Evolutionary conservation across 2,329 filamentous ascomycete species (phyloP), one percentile per base, ranked within the genome.

Genomic region (Simplicillium aogashimaense): DNA sequence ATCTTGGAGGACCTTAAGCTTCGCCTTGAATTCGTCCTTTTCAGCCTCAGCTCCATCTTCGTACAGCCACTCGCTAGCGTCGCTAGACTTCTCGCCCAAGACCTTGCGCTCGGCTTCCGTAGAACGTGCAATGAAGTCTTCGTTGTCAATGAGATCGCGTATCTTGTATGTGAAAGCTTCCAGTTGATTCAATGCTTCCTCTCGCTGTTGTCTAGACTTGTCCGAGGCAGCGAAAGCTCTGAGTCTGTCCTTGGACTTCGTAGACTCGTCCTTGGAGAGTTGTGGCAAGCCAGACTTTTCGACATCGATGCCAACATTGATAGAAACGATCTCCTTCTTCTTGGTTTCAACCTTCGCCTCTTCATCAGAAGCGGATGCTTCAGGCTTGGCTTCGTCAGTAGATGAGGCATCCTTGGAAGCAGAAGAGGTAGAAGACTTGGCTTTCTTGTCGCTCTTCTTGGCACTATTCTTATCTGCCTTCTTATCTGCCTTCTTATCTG

Each of bases 141-240:
- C 79, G 44, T 83, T 81, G 33, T 86, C 82, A 2, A 95, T 70
- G 35, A 94, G 72, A 58, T 95, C 88, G 18, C 88, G 81, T 20
- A 85, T 76, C 53, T 80, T 83, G 70, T 98, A 98, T 12, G 90
- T 95, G 61, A 84, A 97, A 11, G 76, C 82, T 62, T 98, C 92
- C n/a, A 98, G 77, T 48, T 85, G 83, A 63, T 97, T 98, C 42
- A 95, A 69, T 1, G 86, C 78, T 58, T 95, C 90, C 57, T 95
- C 89, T 28, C 89, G 79, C 43, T 79, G 69, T 29, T 79, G 65
- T 38, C 89, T 83, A 20, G 83, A 78, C 49, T 75, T 76, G 61
- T 98, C 92, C 3, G 90, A 95, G 18, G 76, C 70, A 49, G 94
- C 87, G 52, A 98, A 97, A 4, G 86, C 82, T 52, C 79, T 74